A percentile compares a stretch with the other conserved stretches of the same genome.
phyloP scores from a whole-genome alignment of 73 alveolate genomes.

The Blepharisma stoltei region DNA sequence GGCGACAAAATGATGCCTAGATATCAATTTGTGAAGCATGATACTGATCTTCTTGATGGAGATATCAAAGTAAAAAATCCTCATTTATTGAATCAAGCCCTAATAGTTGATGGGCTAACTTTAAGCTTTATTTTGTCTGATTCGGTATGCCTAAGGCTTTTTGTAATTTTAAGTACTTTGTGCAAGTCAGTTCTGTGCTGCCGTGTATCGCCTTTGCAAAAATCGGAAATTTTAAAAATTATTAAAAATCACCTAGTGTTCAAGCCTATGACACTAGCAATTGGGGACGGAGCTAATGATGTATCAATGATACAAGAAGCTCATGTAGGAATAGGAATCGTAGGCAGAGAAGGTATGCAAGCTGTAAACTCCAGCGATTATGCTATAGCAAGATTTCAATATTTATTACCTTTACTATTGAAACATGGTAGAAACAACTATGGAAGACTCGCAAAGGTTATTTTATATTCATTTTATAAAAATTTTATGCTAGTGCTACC shows the following conservation, averaged over 20 bases:
- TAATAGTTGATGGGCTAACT: background rate
- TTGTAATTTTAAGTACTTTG: background rate
- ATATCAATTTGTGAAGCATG: background rate
- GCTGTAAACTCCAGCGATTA: conserved; percentile 88
- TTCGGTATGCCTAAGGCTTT: background rate
- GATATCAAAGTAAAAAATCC: background rate
- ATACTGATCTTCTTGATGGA: background rate
- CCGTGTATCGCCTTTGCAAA: conserved; percentile 75
- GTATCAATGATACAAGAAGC: conserved; percentile 45
- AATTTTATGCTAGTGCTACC: conserved; percentile 69
- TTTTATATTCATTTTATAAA: conserved; percentile 78
- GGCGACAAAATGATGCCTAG: background rate
- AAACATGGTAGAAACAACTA: conserved; percentile 93
- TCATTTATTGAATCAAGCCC: background rate
- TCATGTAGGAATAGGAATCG: conserved; percentile 29
- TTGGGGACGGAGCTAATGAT: conserved; percentile 90
- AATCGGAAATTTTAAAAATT: conserved; percentile 63
- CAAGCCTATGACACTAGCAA: conserved; percentile 51
- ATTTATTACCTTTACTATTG: conserved; percentile 72
- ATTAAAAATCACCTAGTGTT: conserved; percentile 48
- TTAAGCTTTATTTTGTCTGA: background rate
- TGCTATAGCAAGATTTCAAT: conserved; percentile 76
- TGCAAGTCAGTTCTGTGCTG: conserved; percentile 58
- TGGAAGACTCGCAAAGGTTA: conserved; percentile 59
- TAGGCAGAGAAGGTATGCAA: conserved; percentile 55